A percentile compares a stretch with the other conserved stretches of the same genome.
Evolutionary conservation across 2,329 filamentous ascomycete genomes (phyloP).

Genomic region (Penicillium sp.): DNA sequence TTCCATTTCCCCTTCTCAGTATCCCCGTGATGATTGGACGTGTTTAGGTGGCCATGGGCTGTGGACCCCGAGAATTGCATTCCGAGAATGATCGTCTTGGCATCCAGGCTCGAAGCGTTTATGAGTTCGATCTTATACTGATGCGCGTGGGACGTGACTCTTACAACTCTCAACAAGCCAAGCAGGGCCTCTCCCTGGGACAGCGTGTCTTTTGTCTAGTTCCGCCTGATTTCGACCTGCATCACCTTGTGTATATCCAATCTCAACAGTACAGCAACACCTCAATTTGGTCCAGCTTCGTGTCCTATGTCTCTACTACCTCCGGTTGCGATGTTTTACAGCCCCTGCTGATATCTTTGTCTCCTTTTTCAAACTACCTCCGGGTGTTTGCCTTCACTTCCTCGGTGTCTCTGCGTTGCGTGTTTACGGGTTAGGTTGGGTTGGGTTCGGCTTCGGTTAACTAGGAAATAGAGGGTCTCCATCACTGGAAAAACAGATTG

Average conservation of each 20-base stretch:
- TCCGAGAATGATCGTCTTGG: no score
- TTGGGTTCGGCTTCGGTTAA: no score
- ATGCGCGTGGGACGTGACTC: no score
- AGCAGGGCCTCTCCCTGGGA: no score
- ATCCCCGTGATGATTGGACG: no score
- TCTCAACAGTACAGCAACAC: conserved; percentile 11
- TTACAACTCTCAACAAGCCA: no score
- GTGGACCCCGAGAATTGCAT: no score
- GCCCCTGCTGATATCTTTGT: neutral
- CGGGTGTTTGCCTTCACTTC: neutral
- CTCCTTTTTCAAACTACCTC: conserved; percentile 3
- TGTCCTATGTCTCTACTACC: conserved; percentile 11
- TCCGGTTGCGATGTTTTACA: conserved; percentile 13
- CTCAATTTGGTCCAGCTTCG: neutral
- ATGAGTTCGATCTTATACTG: no score
- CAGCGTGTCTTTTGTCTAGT: no score
- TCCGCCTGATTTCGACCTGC: no score
- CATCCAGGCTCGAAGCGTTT: no score
- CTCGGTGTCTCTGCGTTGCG: conserved; percentile 21
- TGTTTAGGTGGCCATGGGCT: no score
- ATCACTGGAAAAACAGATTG: conserved; percentile 38
- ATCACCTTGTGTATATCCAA: conserved; percentile 17
- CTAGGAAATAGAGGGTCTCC: conserved; percentile 32
- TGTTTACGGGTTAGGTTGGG: conserved; percentile 27
- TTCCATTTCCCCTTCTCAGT: neutral